phyloP scores from a whole-genome alignment of 2,329 filamentous ascomycete species.

The Penicillium verrucosum region DNA sequence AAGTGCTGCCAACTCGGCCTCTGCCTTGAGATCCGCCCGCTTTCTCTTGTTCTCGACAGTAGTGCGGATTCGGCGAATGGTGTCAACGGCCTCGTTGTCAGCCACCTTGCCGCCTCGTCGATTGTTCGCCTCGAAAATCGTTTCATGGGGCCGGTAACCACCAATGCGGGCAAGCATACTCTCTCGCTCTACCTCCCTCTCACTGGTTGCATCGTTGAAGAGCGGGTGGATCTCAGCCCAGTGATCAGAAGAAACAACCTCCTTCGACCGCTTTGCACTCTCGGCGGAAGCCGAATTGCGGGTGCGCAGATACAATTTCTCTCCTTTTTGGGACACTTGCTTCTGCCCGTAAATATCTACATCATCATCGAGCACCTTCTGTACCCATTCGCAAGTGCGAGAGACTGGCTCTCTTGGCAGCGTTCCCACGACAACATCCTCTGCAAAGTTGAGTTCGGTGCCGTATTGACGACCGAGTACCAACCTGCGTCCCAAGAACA shows the following conservation, averaged over 20 bases:
- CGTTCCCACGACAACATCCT: slow-evolving; percentile 79
- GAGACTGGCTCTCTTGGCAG: slow-evolving; percentile 72
- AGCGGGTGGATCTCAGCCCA: slow-evolving; percentile 77
- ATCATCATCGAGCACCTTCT: slow-evolving; percentile 71
- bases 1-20: slow-evolving; percentile 25
- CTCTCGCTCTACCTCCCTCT: slow-evolving; percentile 68
- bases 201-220: slow-evolving; percentile 65
- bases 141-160: slow-evolving; percentile 84
- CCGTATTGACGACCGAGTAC: slow-evolving; percentile 66
- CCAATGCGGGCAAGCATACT: slow-evolving; percentile 87
- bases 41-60: slow-evolving; percentile 44
- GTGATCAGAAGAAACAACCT: slow-evolving; percentile 65
- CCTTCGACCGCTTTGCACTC: slow-evolving; percentile 82
- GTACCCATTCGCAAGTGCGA: slow-evolving; percentile 74
- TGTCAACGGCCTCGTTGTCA: slow-evolving; percentile 63
- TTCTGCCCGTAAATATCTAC: slow-evolving; percentile 70
- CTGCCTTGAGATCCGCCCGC: slow-evolving; percentile 31
- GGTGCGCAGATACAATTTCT: slow-evolving; percentile 87
- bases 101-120: slow-evolving; percentile 68
- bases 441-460: slow-evolving; percentile 65
- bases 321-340: slow-evolving; percentile 76
- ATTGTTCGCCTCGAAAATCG: slow-evolving; percentile 91
- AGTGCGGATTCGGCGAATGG: slow-evolving; percentile 44
- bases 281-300: slow-evolving; percentile 85
- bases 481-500: slow-evolving; percentile 85